These are phyloP conservation scores for Salix arbutifolia DNA, from an alignment of 345 rosid species.

Conservation along the genomic window DNA sequence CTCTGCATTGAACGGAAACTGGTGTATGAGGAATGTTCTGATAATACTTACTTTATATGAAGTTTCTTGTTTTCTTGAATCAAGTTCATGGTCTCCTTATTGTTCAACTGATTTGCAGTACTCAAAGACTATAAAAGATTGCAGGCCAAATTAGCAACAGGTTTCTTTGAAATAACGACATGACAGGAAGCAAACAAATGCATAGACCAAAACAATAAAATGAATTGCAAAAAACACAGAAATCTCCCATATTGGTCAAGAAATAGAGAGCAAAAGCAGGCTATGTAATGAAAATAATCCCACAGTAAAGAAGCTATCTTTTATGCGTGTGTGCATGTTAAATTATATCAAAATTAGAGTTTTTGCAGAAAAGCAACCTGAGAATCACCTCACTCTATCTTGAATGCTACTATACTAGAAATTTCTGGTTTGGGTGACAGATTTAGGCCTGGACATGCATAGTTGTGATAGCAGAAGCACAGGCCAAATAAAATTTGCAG, in stretches of 20 bases:
- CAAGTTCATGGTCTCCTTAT: constrained; percentile 39
- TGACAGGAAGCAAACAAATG: neutral
- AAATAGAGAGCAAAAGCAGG: neutral
- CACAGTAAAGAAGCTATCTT: neutral
- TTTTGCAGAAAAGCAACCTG: neutral
- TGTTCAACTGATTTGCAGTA: constrained; percentile 24
- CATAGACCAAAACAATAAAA: neutral
- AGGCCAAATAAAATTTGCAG: neutral
- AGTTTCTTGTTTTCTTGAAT: constrained; percentile 66
- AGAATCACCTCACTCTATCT: neutral
- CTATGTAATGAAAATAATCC: neutral
- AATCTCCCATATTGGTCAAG: neutral
- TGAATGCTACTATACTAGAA: neutral
- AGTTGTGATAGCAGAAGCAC: neutral
- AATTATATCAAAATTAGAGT: neutral
- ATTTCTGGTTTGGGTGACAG: neutral
- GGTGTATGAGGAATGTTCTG: too few relatives aligned
- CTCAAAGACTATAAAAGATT: constrained; percentile 24
- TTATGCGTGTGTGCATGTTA: neutral
- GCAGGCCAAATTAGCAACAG: neutral
- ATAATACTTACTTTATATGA: constrained; percentile 47
- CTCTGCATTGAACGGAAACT: neutral
- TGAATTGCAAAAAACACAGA: neutral
- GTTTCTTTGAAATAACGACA: neutral
- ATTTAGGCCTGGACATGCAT: neutral